phyloP scores from a whole-genome alignment of 139 green algal species.

The Chlamydomonas applanata region DNA sequence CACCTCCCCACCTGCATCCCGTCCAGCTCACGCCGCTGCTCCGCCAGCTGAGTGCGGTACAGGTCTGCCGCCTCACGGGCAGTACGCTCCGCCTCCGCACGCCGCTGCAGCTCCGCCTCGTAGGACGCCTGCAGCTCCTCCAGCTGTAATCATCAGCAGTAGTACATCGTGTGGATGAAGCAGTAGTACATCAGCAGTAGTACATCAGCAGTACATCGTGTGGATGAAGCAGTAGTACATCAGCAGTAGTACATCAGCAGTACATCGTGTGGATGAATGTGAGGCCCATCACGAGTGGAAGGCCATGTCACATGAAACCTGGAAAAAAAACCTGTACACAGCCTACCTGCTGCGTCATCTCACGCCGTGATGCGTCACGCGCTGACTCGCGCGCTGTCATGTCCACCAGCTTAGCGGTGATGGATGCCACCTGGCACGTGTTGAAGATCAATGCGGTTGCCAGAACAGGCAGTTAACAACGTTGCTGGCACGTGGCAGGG shows the following conservation, averaged over 20 bases:
- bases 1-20: constrained; percentile 4
- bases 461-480: too few relatives aligned
- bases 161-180: too few relatives aligned
- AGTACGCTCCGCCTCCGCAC: constrained; percentile 48
- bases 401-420: constrained; percentile 12
- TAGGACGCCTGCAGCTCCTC: constrained; percentile 38
- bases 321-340: too few relatives aligned
- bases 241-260: too few relatives aligned
- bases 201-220: too few relatives aligned
- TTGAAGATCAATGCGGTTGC: too few relatives aligned
- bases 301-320: too few relatives aligned
- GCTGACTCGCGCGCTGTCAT: constrained; percentile 25
- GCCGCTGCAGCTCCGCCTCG: constrained; percentile 41
- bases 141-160: constrained; percentile 22
- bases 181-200: too few relatives aligned
- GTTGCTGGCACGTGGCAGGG: too few relatives aligned
- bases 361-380: constrained; percentile 18
- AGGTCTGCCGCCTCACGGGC: constrained; percentile 53
- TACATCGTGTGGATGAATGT: too few relatives aligned
- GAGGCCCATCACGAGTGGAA: too few relatives aligned
- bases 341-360: constrained; percentile 36
- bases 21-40: not conserved
- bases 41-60: constrained; percentile 33
- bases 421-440: constrained; percentile 12
- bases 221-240: too few relatives aligned